These are phyloP conservation scores for Hypholoma sublateritium DNA, from an alignment of 768 basidiomycete species.

Conservation along the genomic window DNA sequence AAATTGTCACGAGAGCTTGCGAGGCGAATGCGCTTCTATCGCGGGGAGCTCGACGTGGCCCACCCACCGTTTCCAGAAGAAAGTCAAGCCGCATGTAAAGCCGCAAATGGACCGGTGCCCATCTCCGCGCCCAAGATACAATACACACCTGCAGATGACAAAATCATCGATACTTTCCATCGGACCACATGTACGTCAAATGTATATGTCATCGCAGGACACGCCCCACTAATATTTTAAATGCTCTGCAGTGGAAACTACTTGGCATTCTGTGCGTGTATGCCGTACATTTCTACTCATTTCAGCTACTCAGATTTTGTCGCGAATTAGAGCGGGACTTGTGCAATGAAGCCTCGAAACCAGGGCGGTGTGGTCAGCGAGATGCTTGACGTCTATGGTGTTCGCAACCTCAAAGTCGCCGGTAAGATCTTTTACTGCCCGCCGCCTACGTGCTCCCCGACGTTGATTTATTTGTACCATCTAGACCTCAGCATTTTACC, in stretches of 20 bases:
- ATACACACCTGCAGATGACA: slow-evolving; percentile 38
- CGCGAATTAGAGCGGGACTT: not conserved
- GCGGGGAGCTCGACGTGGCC: slow-evolving; percentile 25
- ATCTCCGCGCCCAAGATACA: slow-evolving; percentile 30
- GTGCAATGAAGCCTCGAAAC: slow-evolving; percentile 10
- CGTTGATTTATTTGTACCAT: too few relatives aligned
- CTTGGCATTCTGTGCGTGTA: slow-evolving; percentile 41
- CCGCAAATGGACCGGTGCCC: slow-evolving; percentile 29
- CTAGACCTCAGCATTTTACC: slow-evolving; percentile 25
- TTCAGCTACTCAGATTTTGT: not conserved
- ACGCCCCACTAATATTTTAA: not conserved
- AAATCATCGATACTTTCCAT: slow-evolving; percentile 32
- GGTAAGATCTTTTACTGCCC: not conserved
- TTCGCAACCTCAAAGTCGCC: slow-evolving; percentile 34
- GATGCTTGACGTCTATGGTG: slow-evolving; percentile 59
- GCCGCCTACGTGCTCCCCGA: not conserved
- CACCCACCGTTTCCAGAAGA: slow-evolving; percentile 15
- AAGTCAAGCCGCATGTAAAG: slow-evolving; percentile 32
- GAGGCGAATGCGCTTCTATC: slow-evolving; percentile 46
- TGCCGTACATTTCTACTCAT: not conserved
- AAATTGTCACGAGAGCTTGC: slow-evolving; percentile 51
- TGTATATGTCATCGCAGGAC: not conserved
- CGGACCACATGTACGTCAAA: slow-evolving; percentile 28
- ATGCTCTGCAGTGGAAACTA: slow-evolving; percentile 31
- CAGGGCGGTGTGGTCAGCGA: slow-evolving; percentile 40